Conservation (phyloP, 139 green algal genomes). For the Coccomyxa sp. region DNA sequence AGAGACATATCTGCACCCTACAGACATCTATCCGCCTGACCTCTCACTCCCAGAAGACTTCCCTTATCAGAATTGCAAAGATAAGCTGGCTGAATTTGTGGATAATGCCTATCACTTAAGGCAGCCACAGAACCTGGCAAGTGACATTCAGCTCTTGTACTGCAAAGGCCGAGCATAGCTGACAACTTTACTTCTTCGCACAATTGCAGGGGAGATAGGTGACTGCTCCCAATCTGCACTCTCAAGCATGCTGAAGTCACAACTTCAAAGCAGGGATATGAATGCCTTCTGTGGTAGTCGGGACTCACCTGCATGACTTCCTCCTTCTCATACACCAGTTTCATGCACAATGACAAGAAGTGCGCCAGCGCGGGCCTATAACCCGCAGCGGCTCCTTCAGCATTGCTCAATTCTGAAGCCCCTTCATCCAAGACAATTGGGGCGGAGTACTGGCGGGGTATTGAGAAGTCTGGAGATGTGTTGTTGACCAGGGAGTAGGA, state of each 20-base stretch:
- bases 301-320: slow-evolving; percentile 7
- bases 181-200: background rate
- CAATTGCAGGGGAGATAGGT: background rate
- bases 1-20: background rate
- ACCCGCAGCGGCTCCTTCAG: background rate
- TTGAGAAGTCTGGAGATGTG: slow-evolving; percentile 10
- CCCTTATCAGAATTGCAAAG: background rate
- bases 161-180: background rate
- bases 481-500: slow-evolving; percentile 19
- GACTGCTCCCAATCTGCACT: too few species aligned
- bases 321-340: slow-evolving; percentile 27
- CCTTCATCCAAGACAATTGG: slow-evolving; percentile 1
- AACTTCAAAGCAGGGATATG: background rate
- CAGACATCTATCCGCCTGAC: background rate
- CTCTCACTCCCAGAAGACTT: background rate
- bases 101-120: background rate
- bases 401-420: background rate
- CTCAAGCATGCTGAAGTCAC: background rate
- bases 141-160: background rate
- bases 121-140: background rate
- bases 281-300: background rate
- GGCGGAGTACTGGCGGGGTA: slow-evolving; percentile 5
- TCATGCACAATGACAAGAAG: slow-evolving; percentile 21
- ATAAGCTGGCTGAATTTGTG: background rate
- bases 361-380: background rate